Evolutionary conservation across 2,329 filamentous ascomycete species (phyloP).

Genomic region (Paracorniculantispora psalliotae): DNA sequence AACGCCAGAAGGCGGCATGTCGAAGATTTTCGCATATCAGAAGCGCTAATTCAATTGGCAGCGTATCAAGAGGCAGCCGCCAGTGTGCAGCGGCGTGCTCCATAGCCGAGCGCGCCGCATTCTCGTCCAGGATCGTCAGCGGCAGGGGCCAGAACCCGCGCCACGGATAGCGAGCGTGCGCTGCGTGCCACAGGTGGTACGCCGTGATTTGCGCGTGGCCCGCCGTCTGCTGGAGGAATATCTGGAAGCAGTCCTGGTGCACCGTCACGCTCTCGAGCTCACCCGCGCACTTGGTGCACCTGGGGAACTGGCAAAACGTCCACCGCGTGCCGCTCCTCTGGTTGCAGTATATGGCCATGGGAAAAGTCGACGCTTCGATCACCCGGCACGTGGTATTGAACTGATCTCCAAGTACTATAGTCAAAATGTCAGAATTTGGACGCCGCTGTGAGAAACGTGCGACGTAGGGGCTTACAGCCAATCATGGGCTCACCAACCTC

Average conservation of each 20-base stretch:
- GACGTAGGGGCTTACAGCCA: slow-evolving; percentile 3
- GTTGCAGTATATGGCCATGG: slow-evolving; percentile 8
- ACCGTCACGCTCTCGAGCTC: slow-evolving; percentile 6
- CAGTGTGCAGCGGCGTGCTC: neutral
- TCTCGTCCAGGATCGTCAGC: neutral
- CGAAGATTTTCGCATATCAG: neutral
- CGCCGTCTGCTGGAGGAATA: slow-evolving; percentile 2
- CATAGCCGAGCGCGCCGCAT: neutral
- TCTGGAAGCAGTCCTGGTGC: slow-evolving; percentile 5
- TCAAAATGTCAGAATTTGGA: neutral
- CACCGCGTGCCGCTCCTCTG: neutral
- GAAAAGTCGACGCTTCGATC: slow-evolving; percentile 8
- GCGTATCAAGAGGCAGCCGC: neutral
- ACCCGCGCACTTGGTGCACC: neutral
- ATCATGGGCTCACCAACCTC: slow-evolving; percentile 7
- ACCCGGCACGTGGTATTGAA: neutral
- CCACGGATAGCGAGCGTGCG: slow-evolving; percentile 9
- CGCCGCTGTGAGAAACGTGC: too few species aligned
- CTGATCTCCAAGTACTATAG: slow-evolving; percentile 2
- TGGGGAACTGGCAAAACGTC: slow-evolving; percentile 7
- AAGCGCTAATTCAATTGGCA: neutral
- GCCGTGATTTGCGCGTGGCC: neutral
- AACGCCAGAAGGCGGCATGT: neutral
- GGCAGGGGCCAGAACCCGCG: slow-evolving; percentile 9
- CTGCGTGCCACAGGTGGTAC: slow-evolving; percentile 5